Evolutionary conservation across 2,329 filamentous ascomycete species (phyloP), one percentile per base, ranked within the genome.

Genomic region (Neonectria coccinea): DNA sequence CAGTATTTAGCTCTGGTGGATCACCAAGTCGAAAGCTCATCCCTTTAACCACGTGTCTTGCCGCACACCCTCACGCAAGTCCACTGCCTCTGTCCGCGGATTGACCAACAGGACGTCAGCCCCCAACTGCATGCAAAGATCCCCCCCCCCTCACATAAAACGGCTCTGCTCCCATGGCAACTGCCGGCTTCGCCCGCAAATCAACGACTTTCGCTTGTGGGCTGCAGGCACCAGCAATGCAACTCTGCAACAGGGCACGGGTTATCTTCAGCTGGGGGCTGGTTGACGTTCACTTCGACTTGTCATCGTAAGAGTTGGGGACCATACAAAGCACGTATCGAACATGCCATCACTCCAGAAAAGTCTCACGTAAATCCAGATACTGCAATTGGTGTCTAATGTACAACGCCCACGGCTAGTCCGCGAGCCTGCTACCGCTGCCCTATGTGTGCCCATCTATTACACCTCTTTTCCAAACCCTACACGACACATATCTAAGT

Each of bases 11-110:
- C 29, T 47, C 18, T 59, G n/a, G 57, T 47, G 50, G 57, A 59
- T 47, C 57, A 22, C 20, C 22, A 29, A 20, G 29, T 25, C 20
- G 11, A 18, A 18, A 33, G 41, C 41, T 47, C 51, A 14, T 27
- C 51, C 33, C 57, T 54, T 45, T 41, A n/a, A 59, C 56, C 56
- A 59, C 57, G 57, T 59, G 57, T 59, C 57, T 59, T 18, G 50
- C 50, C 16, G 18, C 29, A 27, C 50, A 25, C 9, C 39, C 27
- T 22, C 25, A 27, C 29, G 16, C 42, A 22, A 44, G 11, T 20
- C 22, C 14, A 16, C 12, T 45, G 48, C n/a, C 14, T 16, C 39
- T 33, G 56, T 29, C 39, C 47, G 36, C 16, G 29, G 16, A 4
- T 39, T 14, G 22, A 54, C 39, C 27, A 59, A 59, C 39, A 45